These are phyloP conservation scores for Pseudogymnoascus verrucosus DNA, from an alignment of 2,329 filamentous ascomycete species.

Conservation along the genomic window DNA sequence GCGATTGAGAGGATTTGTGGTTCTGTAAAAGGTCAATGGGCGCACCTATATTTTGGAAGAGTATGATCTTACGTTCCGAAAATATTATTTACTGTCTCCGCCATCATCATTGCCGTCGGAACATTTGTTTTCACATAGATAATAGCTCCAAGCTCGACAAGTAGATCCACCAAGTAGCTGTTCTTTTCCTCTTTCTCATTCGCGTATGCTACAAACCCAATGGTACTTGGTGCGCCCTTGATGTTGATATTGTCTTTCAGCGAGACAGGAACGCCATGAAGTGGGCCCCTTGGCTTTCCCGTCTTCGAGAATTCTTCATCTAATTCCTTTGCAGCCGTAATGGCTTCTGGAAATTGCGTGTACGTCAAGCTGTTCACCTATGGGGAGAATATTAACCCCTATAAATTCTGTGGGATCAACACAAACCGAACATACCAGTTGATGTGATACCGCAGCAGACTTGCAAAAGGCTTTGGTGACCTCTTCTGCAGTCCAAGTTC, in stretches of 20 bases:
- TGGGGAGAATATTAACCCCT: not conserved
- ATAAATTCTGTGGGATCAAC: not conserved
- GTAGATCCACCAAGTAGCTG: conserved; percentile 41
- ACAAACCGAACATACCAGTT: conserved; percentile 30
- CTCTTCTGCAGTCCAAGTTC: conserved; percentile 41
- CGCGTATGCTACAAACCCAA: conserved; percentile 47
- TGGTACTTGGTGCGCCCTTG: conserved; percentile 38
- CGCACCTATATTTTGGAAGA: conserved; percentile 45
- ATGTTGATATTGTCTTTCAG: conserved; percentile 55
- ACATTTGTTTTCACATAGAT: conserved; percentile 62
- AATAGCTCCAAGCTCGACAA: conserved; percentile 53
- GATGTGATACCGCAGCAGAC: conserved; percentile 45
- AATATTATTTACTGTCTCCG: conserved; percentile 52
- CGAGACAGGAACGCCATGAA: conserved; percentile 51
- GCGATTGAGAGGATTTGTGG: conserved; percentile 43
- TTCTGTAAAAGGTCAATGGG: conserved; percentile 39
- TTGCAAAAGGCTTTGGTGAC: conserved; percentile 48
- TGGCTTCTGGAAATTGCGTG: conserved; percentile 40
- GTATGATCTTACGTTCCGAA: conserved; percentile 35
- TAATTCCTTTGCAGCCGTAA: conserved; percentile 34
- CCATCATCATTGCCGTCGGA: conserved; percentile 44
- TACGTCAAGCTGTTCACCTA: conserved; percentile 38
- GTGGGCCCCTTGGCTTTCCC: conserved; percentile 41
- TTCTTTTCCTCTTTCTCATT: conserved; percentile 36
- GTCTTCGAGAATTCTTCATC: conserved; percentile 34